phyloP scores from a whole-genome alignment of 352 stramenopile genomes.

The Globisporangium middletonii region DNA sequence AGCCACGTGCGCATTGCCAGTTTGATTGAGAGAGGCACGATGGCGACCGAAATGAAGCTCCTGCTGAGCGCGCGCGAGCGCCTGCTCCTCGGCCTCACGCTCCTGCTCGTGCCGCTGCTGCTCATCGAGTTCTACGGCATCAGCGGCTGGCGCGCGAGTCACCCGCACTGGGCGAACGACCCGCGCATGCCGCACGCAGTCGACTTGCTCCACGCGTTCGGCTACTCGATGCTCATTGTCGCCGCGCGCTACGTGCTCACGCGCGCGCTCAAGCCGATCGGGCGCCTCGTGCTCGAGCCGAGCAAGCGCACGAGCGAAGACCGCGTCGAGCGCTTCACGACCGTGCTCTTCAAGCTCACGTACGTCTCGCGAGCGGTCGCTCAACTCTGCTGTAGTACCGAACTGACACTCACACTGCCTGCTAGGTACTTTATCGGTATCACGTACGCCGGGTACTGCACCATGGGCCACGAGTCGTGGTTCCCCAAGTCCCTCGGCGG shows the following conservation, averaged over 20 bases:
- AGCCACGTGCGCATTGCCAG: too few species aligned
- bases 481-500: slow-evolving; percentile 34
- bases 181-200: slow-evolving; percentile 38
- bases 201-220: slow-evolving; percentile 33
- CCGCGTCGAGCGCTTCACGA: slow-evolving; percentile 60
- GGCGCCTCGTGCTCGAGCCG: slow-evolving; percentile 36
- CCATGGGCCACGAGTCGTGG: slow-evolving; percentile 41
- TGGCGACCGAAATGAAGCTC: slow-evolving; percentile 57
- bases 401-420: slow-evolving; percentile 1
- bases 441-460: slow-evolving; percentile 28
- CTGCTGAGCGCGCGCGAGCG: slow-evolving; percentile 52
- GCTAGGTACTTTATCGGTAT: slow-evolving; percentile 49
- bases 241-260: slow-evolving; percentile 29
- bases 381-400: not conserved
- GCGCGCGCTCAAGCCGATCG: slow-evolving; percentile 36
- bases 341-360: slow-evolving; percentile 70
- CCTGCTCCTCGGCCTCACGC: slow-evolving; percentile 47
- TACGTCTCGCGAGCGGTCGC: slow-evolving; percentile 7
- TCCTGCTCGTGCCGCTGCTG: slow-evolving; percentile 57
- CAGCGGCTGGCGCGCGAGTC: slow-evolving; percentile 26
- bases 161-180: slow-evolving; percentile 23
- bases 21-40: not conserved
- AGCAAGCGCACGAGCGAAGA: slow-evolving; percentile 43
- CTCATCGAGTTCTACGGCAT: slow-evolving; percentile 46
- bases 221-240: slow-evolving; percentile 31